phyloP scores from a whole-genome alignment of 306 rosid species.

The Ochetophila trinervis region DNA sequence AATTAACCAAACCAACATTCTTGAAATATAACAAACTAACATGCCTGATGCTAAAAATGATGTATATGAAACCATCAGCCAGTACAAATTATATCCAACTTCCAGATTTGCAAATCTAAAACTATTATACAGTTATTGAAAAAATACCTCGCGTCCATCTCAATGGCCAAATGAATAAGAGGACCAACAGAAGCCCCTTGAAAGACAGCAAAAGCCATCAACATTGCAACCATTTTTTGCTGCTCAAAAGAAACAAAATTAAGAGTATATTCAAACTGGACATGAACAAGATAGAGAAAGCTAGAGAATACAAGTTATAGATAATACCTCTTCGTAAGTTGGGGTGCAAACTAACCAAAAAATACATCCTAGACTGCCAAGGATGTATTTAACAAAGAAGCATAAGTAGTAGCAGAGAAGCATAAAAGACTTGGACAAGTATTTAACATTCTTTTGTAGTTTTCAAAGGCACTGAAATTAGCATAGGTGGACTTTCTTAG shows the following conservation, averaged over 20 bases:
- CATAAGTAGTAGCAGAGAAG: too few relatives aligned
- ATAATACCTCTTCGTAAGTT: conserved; percentile 57
- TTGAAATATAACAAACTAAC: not conserved
- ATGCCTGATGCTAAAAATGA: not conserved
- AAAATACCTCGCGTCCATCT: conserved; percentile 62
- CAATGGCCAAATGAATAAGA: conserved; percentile 58
- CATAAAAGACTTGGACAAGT: too few relatives aligned
- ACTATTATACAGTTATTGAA: not conserved
- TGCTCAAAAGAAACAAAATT: conserved; percentile 29
- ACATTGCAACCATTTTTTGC: conserved; percentile 55
- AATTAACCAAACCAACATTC: not conserved
- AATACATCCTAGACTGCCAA: conserved; percentile 53
- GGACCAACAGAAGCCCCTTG: conserved; percentile 89
- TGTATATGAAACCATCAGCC: not conserved
- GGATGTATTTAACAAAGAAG: too few relatives aligned
- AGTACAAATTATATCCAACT: not conserved
- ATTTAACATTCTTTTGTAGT: too few relatives aligned
- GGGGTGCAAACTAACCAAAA: conserved; percentile 59
- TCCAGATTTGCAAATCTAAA: not conserved
- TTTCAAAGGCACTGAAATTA: too few relatives aligned
- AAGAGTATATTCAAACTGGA: not conserved
- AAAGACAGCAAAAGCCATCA: conserved; percentile 56
- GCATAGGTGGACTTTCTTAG: too few relatives aligned
- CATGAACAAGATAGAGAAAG: not conserved
- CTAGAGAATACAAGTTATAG: not conserved